Base-by-base conservation (phyloP, 441 rosid genomes). In the Bocquillonia castaneifolia region DNA sequence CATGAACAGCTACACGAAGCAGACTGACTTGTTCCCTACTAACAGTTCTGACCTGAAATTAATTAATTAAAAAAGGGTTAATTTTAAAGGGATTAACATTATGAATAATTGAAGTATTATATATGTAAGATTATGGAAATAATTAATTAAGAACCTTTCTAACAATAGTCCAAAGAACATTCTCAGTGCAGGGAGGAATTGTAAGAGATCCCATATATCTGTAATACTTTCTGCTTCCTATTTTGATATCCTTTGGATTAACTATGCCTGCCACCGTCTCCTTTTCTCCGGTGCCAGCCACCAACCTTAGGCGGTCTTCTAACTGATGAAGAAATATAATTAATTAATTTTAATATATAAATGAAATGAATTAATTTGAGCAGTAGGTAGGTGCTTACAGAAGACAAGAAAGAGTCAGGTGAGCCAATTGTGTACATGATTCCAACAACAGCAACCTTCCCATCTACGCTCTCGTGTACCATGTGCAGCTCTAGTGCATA, bases 181-280 rank as follows among this genome's bases (percentile, higher is more conserved):
- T 82, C 73, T 89, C 83, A 15, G 89, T 78, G 76, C 97, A 89
- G 0, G 97, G 96, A 69, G 97, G 97, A 64, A 80, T 17, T 15
- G 97, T 91, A 22, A 91, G 97, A 64, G 97, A 91, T 44, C 96
- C 97, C 0, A 80, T 25, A 68, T 89, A 89, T 78, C 90, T 81
- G 70, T 79, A 91, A 69, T 91, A 89, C 68, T 81, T 78, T 69
- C 74, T 73, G 66, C 87, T 78, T 47, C 84, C 86, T 39, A 86
- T 51, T 63, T 74, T 78, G 20, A 88, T 48, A 45, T 34, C 36
- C 40, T 67, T 78, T 14, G 93, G 90, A 69, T 86, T 74, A 12
- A 83, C 57, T 47, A 79, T 45, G 1, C 89, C 84, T 28, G 71
- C 80, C 28, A 9, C 67, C 36, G 47, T 81, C 47, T 84, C 81